phyloP scores from a whole-genome alignment of 2,329 filamentous ascomycete species.

The Xylaria multiplex region DNA sequence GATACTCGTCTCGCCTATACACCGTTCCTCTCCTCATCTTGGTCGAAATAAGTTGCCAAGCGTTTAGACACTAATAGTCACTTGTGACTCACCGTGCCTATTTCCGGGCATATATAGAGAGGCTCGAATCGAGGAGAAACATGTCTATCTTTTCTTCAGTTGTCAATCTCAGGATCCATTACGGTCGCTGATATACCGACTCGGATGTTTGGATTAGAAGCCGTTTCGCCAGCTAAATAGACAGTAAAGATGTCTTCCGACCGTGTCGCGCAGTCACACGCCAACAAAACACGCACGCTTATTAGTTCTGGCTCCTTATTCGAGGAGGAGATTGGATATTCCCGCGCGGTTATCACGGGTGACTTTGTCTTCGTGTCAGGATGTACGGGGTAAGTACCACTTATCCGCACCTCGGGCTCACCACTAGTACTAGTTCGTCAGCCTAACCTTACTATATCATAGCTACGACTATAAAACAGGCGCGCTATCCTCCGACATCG shows the following conservation, averaged over 20 bases:
- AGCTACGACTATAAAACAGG: slow-evolving; percentile 37
- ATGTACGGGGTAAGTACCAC: slow-evolving; percentile 34
- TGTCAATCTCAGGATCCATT: background rate
- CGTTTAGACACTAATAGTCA: background rate
- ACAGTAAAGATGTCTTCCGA: background rate
- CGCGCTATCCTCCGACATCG: slow-evolving; percentile 33
- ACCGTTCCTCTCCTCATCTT: background rate
- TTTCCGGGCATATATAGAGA: background rate
- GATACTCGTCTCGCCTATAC: background rate
- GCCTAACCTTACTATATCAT: background rate
- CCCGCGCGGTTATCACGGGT: slow-evolving; percentile 34
- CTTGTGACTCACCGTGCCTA: slow-evolving; percentile 14
- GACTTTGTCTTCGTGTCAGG: slow-evolving; percentile 35
- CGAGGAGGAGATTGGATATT: slow-evolving; percentile 36
- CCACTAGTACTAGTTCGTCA: background rate
- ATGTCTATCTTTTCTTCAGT: background rate
- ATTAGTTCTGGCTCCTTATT: slow-evolving; percentile 36
- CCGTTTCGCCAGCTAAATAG: background rate
- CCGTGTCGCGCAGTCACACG: background rate
- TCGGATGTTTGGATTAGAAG: background rate
- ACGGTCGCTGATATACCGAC: background rate
- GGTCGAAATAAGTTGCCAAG: slow-evolving; percentile 5
- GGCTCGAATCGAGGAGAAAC: background rate
- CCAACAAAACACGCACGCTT: slow-evolving; percentile 23
- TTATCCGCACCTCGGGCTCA: background rate